These are phyloP conservation scores for Paecilomyces dactylethromorphus DNA, from an alignment of 2,329 filamentous ascomycete species.

Conservation along the genomic window DNA sequence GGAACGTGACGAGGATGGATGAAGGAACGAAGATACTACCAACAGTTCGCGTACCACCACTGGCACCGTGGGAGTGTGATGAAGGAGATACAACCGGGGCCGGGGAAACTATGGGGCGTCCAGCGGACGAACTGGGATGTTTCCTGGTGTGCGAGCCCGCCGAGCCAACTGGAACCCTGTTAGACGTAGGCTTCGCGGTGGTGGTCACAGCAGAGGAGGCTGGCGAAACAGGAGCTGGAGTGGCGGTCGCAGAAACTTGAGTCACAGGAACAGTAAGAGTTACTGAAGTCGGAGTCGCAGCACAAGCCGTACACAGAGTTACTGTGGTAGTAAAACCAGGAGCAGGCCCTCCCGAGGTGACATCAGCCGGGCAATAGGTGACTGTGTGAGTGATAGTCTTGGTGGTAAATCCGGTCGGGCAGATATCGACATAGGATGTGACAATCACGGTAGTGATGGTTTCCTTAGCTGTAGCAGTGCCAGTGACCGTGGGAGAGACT, in stretches of 20 bases:
- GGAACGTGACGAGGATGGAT: not conserved
- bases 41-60: not conserved
- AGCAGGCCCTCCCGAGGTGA: slow-evolving; percentile 7
- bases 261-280: slow-evolving; percentile 8
- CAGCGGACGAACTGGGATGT: not conserved
- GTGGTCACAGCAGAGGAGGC: not conserved
- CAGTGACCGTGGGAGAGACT: slow-evolving; percentile 1
- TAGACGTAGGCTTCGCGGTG: not conserved
- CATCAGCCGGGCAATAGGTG: slow-evolving; percentile 14
- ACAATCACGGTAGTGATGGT: slow-evolving; percentile 14
- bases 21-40: not conserved
- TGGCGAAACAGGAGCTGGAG: not conserved
- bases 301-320: slow-evolving; percentile 16
- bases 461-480: not conserved
- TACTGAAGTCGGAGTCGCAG: slow-evolving; percentile 14
- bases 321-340: slow-evolving; percentile 11
- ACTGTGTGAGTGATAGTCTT: slow-evolving; percentile 16
- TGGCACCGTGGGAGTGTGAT: not conserved
- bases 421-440: slow-evolving; percentile 22
- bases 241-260: not conserved
- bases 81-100: not conserved
- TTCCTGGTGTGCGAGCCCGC: not conserved
- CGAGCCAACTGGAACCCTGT: not conserved
- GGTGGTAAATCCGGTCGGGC: slow-evolving; percentile 22
- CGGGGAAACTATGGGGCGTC: not conserved